Conservation (phyloP, 768 basidiomycete species). For the Pisolithus sp. region DNA sequence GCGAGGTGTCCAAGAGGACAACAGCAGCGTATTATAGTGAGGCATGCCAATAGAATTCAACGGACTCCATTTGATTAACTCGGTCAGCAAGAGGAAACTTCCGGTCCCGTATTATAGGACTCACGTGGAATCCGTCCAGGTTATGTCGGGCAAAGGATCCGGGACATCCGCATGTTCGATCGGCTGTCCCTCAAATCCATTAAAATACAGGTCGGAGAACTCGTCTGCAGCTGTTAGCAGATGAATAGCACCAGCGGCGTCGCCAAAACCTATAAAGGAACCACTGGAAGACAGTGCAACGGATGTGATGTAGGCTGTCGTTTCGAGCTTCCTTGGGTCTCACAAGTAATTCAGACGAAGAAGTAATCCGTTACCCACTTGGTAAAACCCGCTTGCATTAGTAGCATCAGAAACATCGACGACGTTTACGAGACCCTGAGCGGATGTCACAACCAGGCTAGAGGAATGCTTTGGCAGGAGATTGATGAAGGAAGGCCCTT, state of each 20-base stretch:
- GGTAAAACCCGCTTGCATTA: conserved; percentile 70
- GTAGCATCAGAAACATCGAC: conserved; percentile 72
- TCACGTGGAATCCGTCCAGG: conserved; percentile 83
- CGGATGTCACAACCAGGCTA: conserved; percentile 68
- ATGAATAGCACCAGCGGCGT: conserved; percentile 79
- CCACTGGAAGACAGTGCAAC: conserved; percentile 80
- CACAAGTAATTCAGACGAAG: background rate
- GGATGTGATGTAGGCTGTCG: conserved; percentile 72
- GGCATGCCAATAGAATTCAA: conserved; percentile 88
- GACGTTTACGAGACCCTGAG: conserved; percentile 77
- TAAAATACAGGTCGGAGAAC: conserved; percentile 58
- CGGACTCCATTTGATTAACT: conserved; percentile 38
- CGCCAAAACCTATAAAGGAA: conserved; percentile 90
- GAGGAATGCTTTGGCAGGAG: conserved; percentile 71
- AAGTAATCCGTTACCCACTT: conserved; percentile 39
- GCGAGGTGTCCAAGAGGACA: conserved; percentile 58
- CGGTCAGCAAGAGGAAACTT: background rate
- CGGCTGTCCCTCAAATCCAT: conserved; percentile 84
- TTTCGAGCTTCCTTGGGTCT: conserved; percentile 46
- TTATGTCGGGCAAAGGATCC: conserved; percentile 59
- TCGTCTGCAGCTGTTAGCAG: conserved; percentile 70
- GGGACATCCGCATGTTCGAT: conserved; percentile 79
- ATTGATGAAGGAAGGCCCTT: conserved; percentile 81
- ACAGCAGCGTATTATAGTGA: conserved; percentile 63
- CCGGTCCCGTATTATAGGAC: conserved; percentile 17